phyloP scores from a whole-genome alignment of 208 protist species.

The Blechomonas ayalai region DNA sequence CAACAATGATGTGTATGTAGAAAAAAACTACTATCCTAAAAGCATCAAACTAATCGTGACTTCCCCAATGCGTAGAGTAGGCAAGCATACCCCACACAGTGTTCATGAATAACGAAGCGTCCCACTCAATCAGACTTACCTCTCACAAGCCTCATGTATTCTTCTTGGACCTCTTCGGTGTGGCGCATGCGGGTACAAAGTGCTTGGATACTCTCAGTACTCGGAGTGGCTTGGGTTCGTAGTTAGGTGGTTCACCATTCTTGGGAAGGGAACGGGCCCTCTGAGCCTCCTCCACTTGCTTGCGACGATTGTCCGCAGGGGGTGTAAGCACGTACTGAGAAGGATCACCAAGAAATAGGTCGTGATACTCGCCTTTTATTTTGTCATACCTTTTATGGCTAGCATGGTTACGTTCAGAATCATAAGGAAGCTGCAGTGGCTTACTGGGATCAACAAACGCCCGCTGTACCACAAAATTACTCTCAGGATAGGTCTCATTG shows the following conservation, averaged over 20 bases:
- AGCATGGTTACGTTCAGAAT: slow-evolving; percentile 23
- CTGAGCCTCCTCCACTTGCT: slow-evolving; percentile 36
- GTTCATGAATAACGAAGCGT: slow-evolving; percentile 6
- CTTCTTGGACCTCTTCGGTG: slow-evolving; percentile 8
- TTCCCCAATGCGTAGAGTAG: no score
- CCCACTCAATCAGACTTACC: neutral
- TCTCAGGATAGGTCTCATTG: neutral
- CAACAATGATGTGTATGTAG: slow-evolving; percentile 7
- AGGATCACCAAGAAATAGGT: slow-evolving; percentile 67
- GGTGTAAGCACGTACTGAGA: slow-evolving; percentile 40
- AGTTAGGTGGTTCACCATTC: slow-evolving; percentile 10
- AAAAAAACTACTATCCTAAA: slow-evolving; percentile 8
- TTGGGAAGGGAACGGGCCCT: slow-evolving; percentile 14
- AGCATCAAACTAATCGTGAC: slow-evolving; percentile 8
- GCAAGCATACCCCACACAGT: no score
- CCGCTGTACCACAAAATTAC: slow-evolving; percentile 23
- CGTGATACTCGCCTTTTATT: slow-evolving; percentile 48
- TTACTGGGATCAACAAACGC: slow-evolving; percentile 65
- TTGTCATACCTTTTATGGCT: slow-evolving; percentile 13
- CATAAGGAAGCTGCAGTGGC: slow-evolving; percentile 51
- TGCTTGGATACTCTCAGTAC: slow-evolving; percentile 43
- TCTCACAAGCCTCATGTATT: slow-evolving; percentile 7
- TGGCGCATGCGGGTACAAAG: slow-evolving; percentile 76
- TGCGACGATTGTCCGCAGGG: slow-evolving; percentile 58
- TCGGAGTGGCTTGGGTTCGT: slow-evolving; percentile 20